A percentile compares a stretch with the other conserved stretches of the same genome.
These are phyloP conservation scores for Tricholoma hemisulphureum DNA, from an alignment of 768 basidiomycete genomes.

Conservation along the genomic window DNA sequence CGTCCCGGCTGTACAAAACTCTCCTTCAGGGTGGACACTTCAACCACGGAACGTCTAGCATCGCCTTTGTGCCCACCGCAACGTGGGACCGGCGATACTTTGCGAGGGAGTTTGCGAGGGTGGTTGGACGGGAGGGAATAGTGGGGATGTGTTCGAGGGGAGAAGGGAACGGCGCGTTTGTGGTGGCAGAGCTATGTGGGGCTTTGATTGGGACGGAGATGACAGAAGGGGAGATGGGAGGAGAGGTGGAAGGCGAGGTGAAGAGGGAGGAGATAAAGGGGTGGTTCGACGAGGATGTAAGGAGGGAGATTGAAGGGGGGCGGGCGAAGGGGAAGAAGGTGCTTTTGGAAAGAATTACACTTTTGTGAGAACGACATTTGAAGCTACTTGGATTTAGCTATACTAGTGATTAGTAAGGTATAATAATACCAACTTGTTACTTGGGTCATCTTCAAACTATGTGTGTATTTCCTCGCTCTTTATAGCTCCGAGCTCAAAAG, in stretches of 20 bases:
- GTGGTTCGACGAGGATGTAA: constrained; percentile 57
- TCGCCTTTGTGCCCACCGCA: constrained; percentile 49
- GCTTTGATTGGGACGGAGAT: constrained; percentile 44
- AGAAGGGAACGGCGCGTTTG: constrained; percentile 64
- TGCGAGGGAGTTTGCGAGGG: constrained; percentile 53
- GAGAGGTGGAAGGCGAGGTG: constrained; percentile 24
- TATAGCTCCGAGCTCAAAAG: too few relatives aligned
- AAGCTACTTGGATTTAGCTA: too few relatives aligned
- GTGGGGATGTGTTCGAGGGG: constrained; percentile 56
- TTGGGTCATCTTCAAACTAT: too few relatives aligned
- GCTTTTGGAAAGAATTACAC: constrained; percentile 56
- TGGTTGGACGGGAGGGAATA: constrained; percentile 51
- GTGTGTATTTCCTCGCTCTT: too few relatives aligned
- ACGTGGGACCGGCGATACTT: constrained; percentile 60
- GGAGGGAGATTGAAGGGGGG: constrained; percentile 47
- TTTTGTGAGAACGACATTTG: too few relatives aligned
- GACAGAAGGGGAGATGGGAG: constrained; percentile 20
- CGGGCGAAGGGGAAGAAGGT: constrained; percentile 70
- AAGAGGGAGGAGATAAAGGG: constrained; percentile 45
- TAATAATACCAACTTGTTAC: too few relatives aligned
- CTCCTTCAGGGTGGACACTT: constrained; percentile 92
- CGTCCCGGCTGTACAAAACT: constrained; percentile 82
- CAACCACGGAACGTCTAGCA: constrained; percentile 48
- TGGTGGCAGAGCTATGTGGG: constrained; percentile 71
- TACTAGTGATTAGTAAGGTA: too few relatives aligned